Percentiles rank a stretch among this genome's conserved stretches.
Evolutionary conservation across 2,329 filamentous ascomycete genomes (phyloP).

Genomic region (Blumeria hordei): DNA sequence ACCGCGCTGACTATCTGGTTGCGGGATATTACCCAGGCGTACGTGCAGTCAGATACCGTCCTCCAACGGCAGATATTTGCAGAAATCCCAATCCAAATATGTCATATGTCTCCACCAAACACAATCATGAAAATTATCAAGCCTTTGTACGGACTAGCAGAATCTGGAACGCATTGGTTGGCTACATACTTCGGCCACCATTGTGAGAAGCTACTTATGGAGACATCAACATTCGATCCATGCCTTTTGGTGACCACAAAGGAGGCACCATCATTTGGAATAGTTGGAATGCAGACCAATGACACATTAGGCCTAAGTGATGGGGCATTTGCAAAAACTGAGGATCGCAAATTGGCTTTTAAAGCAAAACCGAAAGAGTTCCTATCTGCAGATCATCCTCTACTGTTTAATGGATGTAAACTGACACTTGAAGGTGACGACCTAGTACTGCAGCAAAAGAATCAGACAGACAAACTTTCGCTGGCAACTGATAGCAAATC

Average conservation of each 20-base stretch:
- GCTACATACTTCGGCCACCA: conserved; percentile 1
- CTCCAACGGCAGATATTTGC: not conserved
- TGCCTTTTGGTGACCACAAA: not conserved
- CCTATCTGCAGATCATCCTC: not conserved
- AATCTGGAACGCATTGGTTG: not conserved
- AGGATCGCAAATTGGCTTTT: not conserved
- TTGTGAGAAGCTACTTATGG: not conserved
- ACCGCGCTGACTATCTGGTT: not conserved
- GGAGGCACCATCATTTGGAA: not conserved
- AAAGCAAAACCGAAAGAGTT: not conserved
- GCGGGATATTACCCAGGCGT: not conserved
- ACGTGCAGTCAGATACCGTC: not conserved
- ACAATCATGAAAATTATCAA: too few relatives aligned
- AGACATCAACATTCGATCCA: conserved; percentile 1
- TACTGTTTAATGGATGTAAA: not conserved
- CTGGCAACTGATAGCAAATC: not conserved
- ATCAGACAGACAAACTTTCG: not conserved
- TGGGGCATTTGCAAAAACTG: not conserved
- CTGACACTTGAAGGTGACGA: not conserved
- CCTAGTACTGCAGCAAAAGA: not conserved
- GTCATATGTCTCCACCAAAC: not conserved
- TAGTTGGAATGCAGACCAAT: conserved; percentile 2
- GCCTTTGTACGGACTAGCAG: too few relatives aligned
- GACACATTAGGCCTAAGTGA: conserved; percentile 1
- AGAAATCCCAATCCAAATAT: not conserved